These are phyloP conservation scores for Pseudoneurospora amorphoporcata DNA, from an alignment of 495 filamentous ascomycete species.

Conservation along the genomic window DNA sequence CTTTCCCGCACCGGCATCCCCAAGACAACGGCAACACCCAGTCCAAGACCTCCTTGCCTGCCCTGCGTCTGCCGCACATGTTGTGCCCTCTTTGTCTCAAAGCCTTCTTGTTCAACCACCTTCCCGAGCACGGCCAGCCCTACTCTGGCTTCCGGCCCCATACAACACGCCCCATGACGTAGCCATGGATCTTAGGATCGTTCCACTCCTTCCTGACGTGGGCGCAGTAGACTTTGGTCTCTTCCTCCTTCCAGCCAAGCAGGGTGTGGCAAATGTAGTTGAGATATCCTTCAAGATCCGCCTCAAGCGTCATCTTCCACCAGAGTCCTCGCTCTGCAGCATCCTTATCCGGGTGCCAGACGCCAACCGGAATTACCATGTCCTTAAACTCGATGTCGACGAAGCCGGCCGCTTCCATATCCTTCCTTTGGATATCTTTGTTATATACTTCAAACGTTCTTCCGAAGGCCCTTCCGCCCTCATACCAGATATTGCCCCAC, in stretches of 20 bases:
- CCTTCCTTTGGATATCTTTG: slow-evolving; percentile 17
- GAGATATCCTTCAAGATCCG: slow-evolving; percentile 1
- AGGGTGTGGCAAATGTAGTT: background rate
- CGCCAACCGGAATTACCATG: background rate
- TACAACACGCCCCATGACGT: slow-evolving; percentile 1
- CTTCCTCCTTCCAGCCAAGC: slow-evolving; percentile 9
- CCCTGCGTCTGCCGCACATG: background rate
- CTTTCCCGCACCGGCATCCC: background rate
- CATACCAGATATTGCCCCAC: background rate
- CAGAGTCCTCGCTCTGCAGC: slow-evolving; percentile 1
- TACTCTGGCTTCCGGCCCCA: slow-evolving; percentile 29
- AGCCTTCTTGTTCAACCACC: background rate
- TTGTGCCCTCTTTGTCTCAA: background rate
- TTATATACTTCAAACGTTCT: slow-evolving; percentile 8
- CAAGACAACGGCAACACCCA: background rate
- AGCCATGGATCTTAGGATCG: background rate
- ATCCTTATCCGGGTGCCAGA: background rate
- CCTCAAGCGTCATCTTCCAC: background rate
- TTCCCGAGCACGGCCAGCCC: background rate
- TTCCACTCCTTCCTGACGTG: background rate
- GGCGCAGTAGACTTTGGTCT: slow-evolving; percentile 1
- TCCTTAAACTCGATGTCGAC: slow-evolving; percentile 2
- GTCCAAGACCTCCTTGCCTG: background rate
- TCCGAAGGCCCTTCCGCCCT: background rate
- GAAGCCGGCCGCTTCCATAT: slow-evolving; percentile 3